Conservation (phyloP, 2,329 filamentous ascomycete genomes). For the Escovopsis weberi region DNA sequence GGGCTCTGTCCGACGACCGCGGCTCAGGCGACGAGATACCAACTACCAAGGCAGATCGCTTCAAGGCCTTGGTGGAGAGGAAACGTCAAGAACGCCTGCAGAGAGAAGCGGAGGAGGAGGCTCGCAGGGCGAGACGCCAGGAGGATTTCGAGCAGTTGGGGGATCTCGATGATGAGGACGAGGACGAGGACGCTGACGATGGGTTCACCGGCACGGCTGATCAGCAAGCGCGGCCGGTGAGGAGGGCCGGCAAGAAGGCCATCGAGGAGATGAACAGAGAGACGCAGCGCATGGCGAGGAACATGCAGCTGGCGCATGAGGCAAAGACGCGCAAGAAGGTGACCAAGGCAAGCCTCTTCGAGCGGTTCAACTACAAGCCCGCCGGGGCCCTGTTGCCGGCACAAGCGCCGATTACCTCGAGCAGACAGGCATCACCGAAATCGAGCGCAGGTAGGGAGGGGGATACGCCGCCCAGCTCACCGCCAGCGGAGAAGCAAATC, state of each 20-base stretch:
- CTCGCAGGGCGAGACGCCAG: constrained; percentile 20
- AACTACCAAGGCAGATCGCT: constrained; percentile 38
- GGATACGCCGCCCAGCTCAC: constrained; percentile 62
- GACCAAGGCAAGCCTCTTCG: constrained; percentile 67
- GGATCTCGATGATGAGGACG: too few species aligned
- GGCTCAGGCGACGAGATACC: constrained; percentile 35
- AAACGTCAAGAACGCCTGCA: constrained; percentile 59
- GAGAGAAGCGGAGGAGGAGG: constrained; percentile 45
- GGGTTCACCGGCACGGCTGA: constrained; percentile 45
- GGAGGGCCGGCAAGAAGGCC: constrained; percentile 90
- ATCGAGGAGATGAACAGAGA: constrained; percentile 90
- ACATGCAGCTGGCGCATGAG: constrained; percentile 82
- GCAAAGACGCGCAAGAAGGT: constrained; percentile 87
- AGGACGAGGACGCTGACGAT: constrained; percentile 22
- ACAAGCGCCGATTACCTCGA: constrained; percentile 37
- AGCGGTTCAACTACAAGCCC: constrained; percentile 62
- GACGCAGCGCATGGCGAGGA: constrained; percentile 79
- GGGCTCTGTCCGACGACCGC: constrained; percentile 17
- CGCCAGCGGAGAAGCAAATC: constrained; percentile 23
- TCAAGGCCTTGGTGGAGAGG: constrained; percentile 57
- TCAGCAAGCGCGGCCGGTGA: constrained; percentile 52
- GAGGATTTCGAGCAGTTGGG: too few species aligned
- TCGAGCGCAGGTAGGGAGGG: constrained; percentile 32
- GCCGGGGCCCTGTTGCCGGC: constrained; percentile 17
- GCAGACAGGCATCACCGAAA: constrained; percentile 34